Conservation (phyloP, 116 monocot genomes). For the Iris pallida region DNA sequence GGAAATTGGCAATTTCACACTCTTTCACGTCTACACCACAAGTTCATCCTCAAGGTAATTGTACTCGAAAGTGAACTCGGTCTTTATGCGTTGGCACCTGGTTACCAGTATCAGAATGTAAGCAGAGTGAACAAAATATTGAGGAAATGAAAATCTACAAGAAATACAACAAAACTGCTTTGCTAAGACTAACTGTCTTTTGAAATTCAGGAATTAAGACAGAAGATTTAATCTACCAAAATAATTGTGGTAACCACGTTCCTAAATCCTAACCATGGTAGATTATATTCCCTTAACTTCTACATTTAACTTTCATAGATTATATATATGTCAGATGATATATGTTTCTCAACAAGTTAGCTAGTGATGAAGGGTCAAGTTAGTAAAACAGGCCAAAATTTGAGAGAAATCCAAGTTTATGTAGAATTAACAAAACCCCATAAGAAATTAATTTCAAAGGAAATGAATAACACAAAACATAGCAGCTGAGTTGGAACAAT, state of each 20-base stretch:
- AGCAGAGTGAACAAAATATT: not conserved
- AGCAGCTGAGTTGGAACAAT: not conserved
- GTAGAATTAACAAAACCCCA: not conserved
- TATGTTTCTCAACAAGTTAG: too few relatives aligned
- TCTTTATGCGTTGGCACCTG: conserved; percentile 33
- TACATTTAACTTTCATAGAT: too few relatives aligned
- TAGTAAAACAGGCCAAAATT: too few relatives aligned
- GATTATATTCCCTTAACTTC: too few relatives aligned
- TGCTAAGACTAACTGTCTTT: not conserved
- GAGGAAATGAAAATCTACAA: not conserved
- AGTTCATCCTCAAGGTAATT: conserved; percentile 36
- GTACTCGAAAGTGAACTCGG: conserved; percentile 29
- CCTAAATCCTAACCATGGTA: too few relatives aligned
- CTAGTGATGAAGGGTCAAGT: too few relatives aligned
- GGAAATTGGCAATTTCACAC: not conserved
- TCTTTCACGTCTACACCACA: conserved; percentile 15
- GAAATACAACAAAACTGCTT: not conserved
- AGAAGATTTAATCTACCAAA: too few relatives aligned
- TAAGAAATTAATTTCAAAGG: not conserved
- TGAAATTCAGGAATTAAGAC: too few relatives aligned
- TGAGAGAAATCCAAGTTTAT: not conserved
- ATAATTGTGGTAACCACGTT: too few relatives aligned
- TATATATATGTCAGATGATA: too few relatives aligned
- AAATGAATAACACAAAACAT: not conserved
- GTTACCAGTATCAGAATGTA: not conserved